phyloP scores from a whole-genome alignment of 106 monocot genomes.

The Narthecium ossifragum region DNA sequence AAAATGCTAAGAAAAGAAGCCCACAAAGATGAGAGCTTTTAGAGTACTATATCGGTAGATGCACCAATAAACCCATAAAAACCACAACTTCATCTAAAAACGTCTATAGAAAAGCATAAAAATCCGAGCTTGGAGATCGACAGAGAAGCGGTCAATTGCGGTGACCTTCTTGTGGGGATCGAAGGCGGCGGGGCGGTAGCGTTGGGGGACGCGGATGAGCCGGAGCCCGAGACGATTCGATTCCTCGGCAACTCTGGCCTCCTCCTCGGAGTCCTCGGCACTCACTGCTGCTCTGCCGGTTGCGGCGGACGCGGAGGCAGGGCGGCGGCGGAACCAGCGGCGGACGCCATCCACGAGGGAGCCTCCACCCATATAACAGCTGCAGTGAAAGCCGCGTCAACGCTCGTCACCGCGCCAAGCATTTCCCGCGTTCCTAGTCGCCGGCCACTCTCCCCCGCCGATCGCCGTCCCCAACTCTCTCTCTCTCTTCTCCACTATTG shows the following conservation, averaged over 20 bases:
- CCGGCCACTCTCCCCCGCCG: too few species aligned
- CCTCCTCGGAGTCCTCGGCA: background rate
- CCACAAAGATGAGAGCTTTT: too few species aligned
- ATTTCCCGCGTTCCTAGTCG: too few species aligned
- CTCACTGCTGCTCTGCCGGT: background rate
- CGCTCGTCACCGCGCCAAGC: too few species aligned
- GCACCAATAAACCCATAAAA: too few species aligned
- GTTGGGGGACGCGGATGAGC: slow-evolving; percentile 15
- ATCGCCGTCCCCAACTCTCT: too few species aligned
- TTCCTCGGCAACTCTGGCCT: slow-evolving; percentile 1
- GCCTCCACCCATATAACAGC: slow-evolving; percentile 19
- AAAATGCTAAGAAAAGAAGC: too few species aligned
- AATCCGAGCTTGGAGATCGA: background rate
- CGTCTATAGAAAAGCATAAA: background rate
- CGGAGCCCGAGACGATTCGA: slow-evolving; percentile 3
- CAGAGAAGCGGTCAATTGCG: too few species aligned
- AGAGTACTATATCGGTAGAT: too few species aligned
- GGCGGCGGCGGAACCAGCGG: slow-evolving; percentile 23
- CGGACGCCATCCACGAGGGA: slow-evolving; percentile 24
- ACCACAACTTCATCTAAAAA: too few species aligned
- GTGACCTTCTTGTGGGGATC: slow-evolving; percentile 20
- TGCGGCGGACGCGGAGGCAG: background rate
- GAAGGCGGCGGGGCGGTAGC: background rate
- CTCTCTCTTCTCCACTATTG: too few species aligned
- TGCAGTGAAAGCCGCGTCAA: too few species aligned